These are phyloP conservation scores for Toxicodendron radicans DNA, from an alignment of 345 rosid genomes.

Conservation along the genomic window DNA sequence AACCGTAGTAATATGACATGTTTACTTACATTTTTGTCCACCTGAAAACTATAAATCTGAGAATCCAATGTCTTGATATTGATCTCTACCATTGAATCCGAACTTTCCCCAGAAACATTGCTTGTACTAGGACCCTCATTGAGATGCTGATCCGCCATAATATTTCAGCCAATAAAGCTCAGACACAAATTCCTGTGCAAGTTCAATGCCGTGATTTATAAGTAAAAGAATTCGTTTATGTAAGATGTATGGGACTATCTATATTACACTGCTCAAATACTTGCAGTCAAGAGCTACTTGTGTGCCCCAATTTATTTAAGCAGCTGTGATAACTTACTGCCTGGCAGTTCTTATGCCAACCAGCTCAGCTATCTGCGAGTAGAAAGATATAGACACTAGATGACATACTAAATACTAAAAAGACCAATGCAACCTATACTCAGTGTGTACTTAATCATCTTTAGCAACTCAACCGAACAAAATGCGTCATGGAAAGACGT, in stretches of 20 bases:
- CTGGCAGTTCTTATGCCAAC: too few relatives aligned
- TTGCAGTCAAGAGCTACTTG: too few relatives aligned
- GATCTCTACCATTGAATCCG: conserved; percentile 64
- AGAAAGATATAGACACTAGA: too few relatives aligned
- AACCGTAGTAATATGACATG: background rate
- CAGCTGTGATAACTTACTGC: too few relatives aligned
- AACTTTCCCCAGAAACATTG: conserved; percentile 45
- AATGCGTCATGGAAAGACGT: too few relatives aligned
- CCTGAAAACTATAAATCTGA: conserved; percentile 60
- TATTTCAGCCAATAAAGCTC: conserved; percentile 16
- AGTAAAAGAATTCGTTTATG: background rate
- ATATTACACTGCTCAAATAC: too few relatives aligned
- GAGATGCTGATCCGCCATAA: conserved; percentile 61
- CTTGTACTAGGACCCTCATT: conserved; percentile 55
- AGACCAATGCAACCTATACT: too few relatives aligned
- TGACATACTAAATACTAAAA: too few relatives aligned
- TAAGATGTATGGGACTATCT: background rate
- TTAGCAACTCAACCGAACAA: too few relatives aligned
- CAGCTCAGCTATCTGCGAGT: too few relatives aligned
- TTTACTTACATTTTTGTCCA: conserved; percentile 67
- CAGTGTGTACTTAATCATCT: too few relatives aligned
- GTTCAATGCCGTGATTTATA: background rate
- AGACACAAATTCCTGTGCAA: conserved; percentile 9
- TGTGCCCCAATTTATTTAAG: too few relatives aligned
- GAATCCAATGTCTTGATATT: conserved; percentile 90